These are phyloP conservation scores for Jasminum sambac DNA, from an alignment of 257 asterid genomes.

Conservation along the genomic window DNA sequence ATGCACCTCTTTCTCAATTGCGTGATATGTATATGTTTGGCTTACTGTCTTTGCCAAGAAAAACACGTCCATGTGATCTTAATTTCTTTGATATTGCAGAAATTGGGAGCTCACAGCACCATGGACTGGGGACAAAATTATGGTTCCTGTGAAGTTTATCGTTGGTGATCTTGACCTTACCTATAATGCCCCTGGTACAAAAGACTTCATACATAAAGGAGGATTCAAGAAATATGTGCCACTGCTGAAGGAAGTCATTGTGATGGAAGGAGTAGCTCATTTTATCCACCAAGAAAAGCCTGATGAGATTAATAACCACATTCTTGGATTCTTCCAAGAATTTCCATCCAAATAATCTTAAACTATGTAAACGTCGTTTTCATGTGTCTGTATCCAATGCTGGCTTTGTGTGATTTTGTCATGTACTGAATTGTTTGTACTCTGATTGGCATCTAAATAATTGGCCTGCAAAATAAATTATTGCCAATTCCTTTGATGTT, in stretches of 20 bases:
- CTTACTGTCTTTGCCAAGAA: too few species aligned
- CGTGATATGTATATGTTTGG: too few species aligned
- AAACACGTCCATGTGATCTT: too few species aligned
- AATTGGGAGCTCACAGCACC: slow-evolving; percentile 73
- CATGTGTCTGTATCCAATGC: background rate
- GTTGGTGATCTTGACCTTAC: slow-evolving; percentile 70
- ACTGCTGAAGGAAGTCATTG: slow-evolving; percentile 53
- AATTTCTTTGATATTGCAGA: slow-evolving; percentile 33
- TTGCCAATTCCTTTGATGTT: background rate
- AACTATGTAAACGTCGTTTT: slow-evolving; percentile 21
- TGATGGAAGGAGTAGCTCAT: slow-evolving; percentile 64
- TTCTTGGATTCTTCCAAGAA: slow-evolving; percentile 43
- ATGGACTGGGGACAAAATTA: slow-evolving; percentile 54
- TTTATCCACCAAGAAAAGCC: slow-evolving; percentile 67
- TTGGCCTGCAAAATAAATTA: background rate
- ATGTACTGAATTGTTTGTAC: background rate
- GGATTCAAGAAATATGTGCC: slow-evolving; percentile 67
- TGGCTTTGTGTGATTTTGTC: background rate
- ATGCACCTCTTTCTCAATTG: slow-evolving; percentile 11
- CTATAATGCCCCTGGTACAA: slow-evolving; percentile 55
- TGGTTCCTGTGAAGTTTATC: slow-evolving; percentile 61
- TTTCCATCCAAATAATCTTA: slow-evolving; percentile 27
- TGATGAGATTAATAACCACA: slow-evolving; percentile 52
- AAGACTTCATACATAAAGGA: slow-evolving; percentile 68
- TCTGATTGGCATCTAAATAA: background rate